phyloP scores from a whole-genome alignment of 352 stramenopile species.

The Globisporangium takayamanum region DNA sequence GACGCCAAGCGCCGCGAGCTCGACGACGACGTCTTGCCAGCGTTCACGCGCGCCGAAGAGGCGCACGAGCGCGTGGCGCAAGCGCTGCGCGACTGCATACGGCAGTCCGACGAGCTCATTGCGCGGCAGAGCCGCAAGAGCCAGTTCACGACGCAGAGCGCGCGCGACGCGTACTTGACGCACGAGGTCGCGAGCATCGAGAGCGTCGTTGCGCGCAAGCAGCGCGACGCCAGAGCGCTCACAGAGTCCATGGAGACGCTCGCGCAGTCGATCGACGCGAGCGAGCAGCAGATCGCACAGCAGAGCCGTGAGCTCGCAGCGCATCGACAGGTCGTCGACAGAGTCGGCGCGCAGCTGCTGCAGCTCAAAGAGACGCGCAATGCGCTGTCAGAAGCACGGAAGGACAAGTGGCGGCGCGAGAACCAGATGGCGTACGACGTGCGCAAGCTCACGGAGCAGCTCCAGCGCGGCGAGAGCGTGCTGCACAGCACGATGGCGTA shows the following conservation, averaged over 20 bases:
- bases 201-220: constrained; percentile 49
- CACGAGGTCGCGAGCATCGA: constrained; percentile 66
- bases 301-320: constrained; percentile 44
- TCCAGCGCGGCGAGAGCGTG: constrained; percentile 65
- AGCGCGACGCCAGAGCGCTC: constrained; percentile 38
- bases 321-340: constrained; percentile 47
- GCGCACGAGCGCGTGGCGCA: constrained; percentile 85
- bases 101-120: constrained; percentile 88
- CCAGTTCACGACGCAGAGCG: constrained; percentile 91
- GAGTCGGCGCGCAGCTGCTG: constrained; percentile 41
- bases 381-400: constrained; percentile 66
- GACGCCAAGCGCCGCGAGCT: constrained; percentile 42
- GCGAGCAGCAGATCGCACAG: constrained; percentile 36
- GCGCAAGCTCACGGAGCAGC: constrained; percentile 60
- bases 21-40: constrained; percentile 43
- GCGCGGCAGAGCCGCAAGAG: constrained; percentile 94
- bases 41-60: constrained; percentile 36
- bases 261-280: constrained; percentile 29
- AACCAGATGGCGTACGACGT: constrained; percentile 74
- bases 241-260: constrained; percentile 38
- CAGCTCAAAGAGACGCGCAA: constrained; percentile 81
- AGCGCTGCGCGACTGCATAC: constrained; percentile 46
- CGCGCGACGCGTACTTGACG: constrained; percentile 87
- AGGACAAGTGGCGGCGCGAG: constrained; percentile 77
- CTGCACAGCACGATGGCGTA: constrained; percentile 84